These are phyloP conservation scores for Cladorrhinum sp. DNA, from an alignment of 2,329 filamentous ascomycete species.

Conservation along the genomic window DNA sequence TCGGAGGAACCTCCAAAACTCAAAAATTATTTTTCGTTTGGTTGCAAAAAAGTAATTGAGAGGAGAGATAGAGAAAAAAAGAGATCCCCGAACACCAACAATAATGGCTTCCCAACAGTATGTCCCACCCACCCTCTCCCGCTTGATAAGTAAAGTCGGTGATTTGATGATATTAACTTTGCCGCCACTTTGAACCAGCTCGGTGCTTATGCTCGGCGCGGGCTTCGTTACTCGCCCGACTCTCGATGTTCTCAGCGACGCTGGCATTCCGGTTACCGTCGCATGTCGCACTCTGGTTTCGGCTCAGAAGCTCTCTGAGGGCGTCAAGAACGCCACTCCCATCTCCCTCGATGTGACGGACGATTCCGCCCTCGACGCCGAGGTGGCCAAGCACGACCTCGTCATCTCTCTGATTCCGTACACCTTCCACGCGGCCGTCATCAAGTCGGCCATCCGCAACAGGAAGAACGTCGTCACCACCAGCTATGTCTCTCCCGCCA, in stretches of 20 bases:
- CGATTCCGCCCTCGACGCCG: slow-evolving; percentile 71
- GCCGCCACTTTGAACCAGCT: slow-evolving; percentile 21
- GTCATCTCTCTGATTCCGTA: slow-evolving; percentile 86
- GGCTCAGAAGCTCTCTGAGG: slow-evolving; percentile 70
- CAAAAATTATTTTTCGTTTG: neutral
- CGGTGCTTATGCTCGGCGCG: slow-evolving; percentile 47
- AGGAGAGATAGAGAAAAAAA: neutral
- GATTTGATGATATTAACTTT: slow-evolving; percentile 11
- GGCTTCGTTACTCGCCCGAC: slow-evolving; percentile 63
- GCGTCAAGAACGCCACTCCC: slow-evolving; percentile 68
- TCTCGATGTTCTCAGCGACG: slow-evolving; percentile 58
- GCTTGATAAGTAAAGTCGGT: slow-evolving; percentile 9
- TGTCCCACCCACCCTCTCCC: slow-evolving; percentile 1
- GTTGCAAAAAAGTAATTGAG: neutral
- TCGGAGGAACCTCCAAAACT: neutral
- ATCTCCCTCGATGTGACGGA: slow-evolving; percentile 84
- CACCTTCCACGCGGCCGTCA: slow-evolving; percentile 81
- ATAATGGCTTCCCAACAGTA: slow-evolving; percentile 31
- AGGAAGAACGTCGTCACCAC: slow-evolving; percentile 98
- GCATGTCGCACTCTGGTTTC: slow-evolving; percentile 57
- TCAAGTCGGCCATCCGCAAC: slow-evolving; percentile 86
- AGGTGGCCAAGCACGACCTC: slow-evolving; percentile 74
- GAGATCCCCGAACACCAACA: neutral
- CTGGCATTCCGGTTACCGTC: slow-evolving; percentile 63
- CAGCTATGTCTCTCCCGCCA: slow-evolving; percentile 86